These are phyloP conservation scores for Auriculariales sp. DNA, from an alignment of 768 basidiomycete genomes.

Conservation along the genomic window DNA sequence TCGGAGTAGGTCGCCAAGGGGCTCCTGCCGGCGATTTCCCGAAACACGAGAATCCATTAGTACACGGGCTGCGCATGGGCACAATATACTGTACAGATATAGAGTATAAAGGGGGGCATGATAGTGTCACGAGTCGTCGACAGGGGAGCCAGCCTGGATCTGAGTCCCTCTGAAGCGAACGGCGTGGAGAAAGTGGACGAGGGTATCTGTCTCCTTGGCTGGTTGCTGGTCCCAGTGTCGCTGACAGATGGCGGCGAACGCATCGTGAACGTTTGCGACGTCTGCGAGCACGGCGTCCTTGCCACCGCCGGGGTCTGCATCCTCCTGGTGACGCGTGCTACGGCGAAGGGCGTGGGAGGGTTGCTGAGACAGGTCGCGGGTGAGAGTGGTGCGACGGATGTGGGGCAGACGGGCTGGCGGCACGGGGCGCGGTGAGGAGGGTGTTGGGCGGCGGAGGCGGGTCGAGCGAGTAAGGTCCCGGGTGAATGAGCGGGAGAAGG, in stretches of 20 bases:
- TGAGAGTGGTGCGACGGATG: conserved; percentile 52
- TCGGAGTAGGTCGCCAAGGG: no score
- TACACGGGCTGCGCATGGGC: no score
- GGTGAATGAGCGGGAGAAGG: conserved; percentile 53
- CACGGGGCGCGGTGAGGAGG: conserved; percentile 38
- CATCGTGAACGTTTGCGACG: conserved; percentile 46
- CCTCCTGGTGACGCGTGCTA: conserved; percentile 61
- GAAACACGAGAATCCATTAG: no score
- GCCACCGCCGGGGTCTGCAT: conserved; percentile 34
- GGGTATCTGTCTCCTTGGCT: conserved; percentile 66
- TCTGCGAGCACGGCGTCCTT: conserved; percentile 53
- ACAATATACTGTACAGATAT: no score
- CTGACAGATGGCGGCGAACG: conserved; percentile 57
- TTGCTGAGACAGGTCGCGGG: conserved; percentile 38
- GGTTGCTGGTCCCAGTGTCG: conserved; percentile 55
- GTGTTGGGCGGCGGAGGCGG: conserved; percentile 58
- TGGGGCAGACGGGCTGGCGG: conserved; percentile 32
- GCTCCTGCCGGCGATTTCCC: no score
- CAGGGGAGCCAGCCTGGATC: no score
- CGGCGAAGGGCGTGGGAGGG: conserved; percentile 41
- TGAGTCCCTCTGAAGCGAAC: no score
- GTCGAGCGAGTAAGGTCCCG: conserved; percentile 48
- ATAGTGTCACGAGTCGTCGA: no score
- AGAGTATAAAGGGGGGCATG: no score
- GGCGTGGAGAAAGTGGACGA: conserved; percentile 52